Conservation (phyloP, 2,329 filamentous ascomycete species). For the Diaporthe capsici region DNA sequence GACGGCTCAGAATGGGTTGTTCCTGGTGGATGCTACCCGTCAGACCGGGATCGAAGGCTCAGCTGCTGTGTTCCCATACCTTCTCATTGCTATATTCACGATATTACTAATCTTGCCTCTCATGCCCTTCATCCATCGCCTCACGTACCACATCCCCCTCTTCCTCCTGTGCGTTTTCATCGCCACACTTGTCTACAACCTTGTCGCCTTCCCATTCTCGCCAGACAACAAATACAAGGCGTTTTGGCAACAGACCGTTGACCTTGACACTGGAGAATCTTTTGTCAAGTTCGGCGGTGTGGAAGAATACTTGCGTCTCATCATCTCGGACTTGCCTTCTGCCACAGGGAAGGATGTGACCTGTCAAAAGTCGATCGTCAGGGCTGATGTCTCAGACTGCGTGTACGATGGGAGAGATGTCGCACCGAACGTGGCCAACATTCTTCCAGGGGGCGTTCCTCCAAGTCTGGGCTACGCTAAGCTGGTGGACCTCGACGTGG, state of each 20-base stretch:
- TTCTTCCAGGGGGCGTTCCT: conserved; percentile 55
- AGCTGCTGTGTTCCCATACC: conserved; percentile 77
- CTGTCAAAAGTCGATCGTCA: conserved; percentile 62
- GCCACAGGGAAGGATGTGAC: conserved; percentile 72
- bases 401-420: conserved; percentile 75
- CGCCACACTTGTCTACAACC: conserved; percentile 87
- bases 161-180: conserved; percentile 81
- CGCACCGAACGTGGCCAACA: conserved; percentile 72
- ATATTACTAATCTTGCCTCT: conserved; percentile 82
- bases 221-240: conserved; percentile 84
- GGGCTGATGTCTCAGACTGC: conserved; percentile 73
- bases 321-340: conserved; percentile 79
- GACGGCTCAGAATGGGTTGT: conserved; percentile 80
- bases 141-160: conserved; percentile 85
- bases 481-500: conserved; percentile 78
- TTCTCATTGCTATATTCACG: conserved; percentile 76
- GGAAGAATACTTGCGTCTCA: conserved; percentile 74
- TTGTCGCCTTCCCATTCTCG: conserved; percentile 91
- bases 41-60: conserved; percentile 91
- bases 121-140: conserved; percentile 87
- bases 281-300: conserved; percentile 78
- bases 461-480: conserved; percentile 60
- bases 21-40: conserved; percentile 78
- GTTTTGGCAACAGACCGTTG: conserved; percentile 86
- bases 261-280: conserved; percentile 81